Percentiles rank a stretch among this genome's conserved stretches.
Conservation (phyloP, 1,284 basidiomycete genomes). For the Cutaneotrichosporon cutaneum region DNA sequence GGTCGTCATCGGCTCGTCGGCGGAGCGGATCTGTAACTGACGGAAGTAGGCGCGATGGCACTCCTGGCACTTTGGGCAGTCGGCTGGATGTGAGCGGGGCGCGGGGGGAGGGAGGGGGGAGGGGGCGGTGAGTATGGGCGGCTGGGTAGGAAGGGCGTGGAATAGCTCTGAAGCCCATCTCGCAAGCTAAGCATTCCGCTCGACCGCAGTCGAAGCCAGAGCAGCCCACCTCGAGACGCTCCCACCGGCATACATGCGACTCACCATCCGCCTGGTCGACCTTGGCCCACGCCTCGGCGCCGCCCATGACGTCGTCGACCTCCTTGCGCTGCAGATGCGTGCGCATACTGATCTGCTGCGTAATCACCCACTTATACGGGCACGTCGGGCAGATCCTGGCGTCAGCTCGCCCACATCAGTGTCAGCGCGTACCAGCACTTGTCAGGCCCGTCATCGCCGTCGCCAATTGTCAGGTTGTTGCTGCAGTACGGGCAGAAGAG, state of each 20-base stretch:
- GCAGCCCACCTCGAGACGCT: not conserved
- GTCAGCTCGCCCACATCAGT: slow-evolving; percentile 3
- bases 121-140: no score
- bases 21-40: slow-evolving; percentile 92
- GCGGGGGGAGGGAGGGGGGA: not conserved
- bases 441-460: slow-evolving; percentile 41
- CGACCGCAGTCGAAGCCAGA: not conserved
- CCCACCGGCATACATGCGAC: slow-evolving; percentile 24
- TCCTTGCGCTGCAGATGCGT: slow-evolving; percentile 79
- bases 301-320: slow-evolving; percentile 90
- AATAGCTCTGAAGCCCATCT: no score
- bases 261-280: slow-evolving; percentile 82
- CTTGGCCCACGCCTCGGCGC: slow-evolving; percentile 91
- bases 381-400: slow-evolving; percentile 91
- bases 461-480: slow-evolving; percentile 76
- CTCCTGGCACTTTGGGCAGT: slow-evolving; percentile 87
- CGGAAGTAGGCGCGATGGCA: slow-evolving; percentile 81
- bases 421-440: slow-evolving; percentile 50
- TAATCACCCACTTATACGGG: slow-evolving; percentile 90
- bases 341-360: slow-evolving; percentile 72
- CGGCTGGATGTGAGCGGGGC: slow-evolving; percentile 16
- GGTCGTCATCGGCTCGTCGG: slow-evolving; percentile 95
- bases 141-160: no score
- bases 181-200: no score
- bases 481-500: slow-evolving; percentile 94